Percentiles rank a stretch among this genome's conserved stretches.
Conservation (phyloP, 768 basidiomycete species). For the Astraeus odoratus region DNA sequence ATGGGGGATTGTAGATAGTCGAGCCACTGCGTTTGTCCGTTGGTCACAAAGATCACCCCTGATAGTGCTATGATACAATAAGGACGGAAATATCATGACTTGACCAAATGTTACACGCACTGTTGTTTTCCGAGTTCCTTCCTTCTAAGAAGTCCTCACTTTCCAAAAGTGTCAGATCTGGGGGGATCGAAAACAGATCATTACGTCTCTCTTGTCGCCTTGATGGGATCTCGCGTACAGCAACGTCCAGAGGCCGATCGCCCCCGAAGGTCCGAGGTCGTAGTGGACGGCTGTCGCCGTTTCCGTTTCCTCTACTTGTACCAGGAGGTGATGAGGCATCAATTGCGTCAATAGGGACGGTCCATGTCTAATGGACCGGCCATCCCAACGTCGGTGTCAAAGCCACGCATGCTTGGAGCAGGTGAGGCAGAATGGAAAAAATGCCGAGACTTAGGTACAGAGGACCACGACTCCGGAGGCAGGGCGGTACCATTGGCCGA, state of each 20-base stretch:
- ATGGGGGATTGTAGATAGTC: constrained; percentile 79
- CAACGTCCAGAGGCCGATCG: constrained; percentile 42
- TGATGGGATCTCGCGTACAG: constrained; percentile 48
- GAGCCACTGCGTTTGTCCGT: constrained; percentile 77
- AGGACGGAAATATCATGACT: neutral
- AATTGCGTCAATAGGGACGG: constrained; percentile 47
- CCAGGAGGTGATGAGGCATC: constrained; percentile 36
- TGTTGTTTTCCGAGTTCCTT: constrained; percentile 66
- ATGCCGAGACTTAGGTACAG: constrained; percentile 20
- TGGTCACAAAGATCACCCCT: constrained; percentile 59
- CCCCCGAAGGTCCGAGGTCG: constrained; percentile 63
- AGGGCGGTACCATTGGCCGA: neutral
- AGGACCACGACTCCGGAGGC: constrained; percentile 13
- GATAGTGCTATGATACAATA: constrained; percentile 43
- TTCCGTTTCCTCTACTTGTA: constrained; percentile 44
- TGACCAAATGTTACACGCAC: constrained; percentile 30
- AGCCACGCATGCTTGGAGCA: constrained; percentile 42
- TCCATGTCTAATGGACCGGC: constrained; percentile 46
- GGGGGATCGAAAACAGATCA: constrained; percentile 37
- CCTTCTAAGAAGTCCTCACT: constrained; percentile 68
- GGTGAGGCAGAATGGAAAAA: constrained; percentile 37
- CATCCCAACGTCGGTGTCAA: constrained; percentile 35
- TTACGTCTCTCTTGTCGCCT: constrained; percentile 10
- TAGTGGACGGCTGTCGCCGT: constrained; percentile 30
- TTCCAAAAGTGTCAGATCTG: constrained; percentile 55